These are phyloP conservation scores for Blepharisma japonicum DNA, from an alignment of 73 alveolate genomes.

Conservation along the genomic window DNA sequence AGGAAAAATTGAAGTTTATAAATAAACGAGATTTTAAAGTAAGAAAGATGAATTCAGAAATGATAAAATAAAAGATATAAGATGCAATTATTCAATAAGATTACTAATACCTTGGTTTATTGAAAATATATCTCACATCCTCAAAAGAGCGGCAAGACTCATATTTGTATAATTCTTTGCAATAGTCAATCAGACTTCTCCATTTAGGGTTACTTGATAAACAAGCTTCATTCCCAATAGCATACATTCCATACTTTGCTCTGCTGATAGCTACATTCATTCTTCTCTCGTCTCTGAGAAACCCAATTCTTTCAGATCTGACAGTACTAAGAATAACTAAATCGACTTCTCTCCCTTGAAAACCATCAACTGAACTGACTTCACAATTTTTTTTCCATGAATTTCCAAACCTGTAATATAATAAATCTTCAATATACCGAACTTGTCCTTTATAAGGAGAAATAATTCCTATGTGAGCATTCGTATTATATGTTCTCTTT, in stretches of 20 bases:
- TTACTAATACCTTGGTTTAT: too few species aligned
- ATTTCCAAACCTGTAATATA: slow-evolving; percentile 32
- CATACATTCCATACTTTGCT: slow-evolving; percentile 70
- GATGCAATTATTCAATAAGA: too few species aligned
- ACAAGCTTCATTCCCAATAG: slow-evolving; percentile 68
- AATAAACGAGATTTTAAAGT: too few species aligned
- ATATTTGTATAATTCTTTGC: too few species aligned
- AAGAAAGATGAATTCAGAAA: too few species aligned
- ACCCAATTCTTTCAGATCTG: slow-evolving; percentile 74
- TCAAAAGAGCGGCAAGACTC: too few species aligned
- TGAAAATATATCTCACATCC: background rate
- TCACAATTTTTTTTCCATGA: slow-evolving; percentile 21
- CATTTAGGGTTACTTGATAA: too few species aligned
- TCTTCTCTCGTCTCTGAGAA: slow-evolving; percentile 86
- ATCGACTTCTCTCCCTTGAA: slow-evolving; percentile 91
- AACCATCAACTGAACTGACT: slow-evolving; percentile 88
- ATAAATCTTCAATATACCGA: slow-evolving; percentile 41
- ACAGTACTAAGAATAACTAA: slow-evolving; percentile 82
- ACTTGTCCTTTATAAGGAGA: slow-evolving; percentile 53
- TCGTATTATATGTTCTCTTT: background rate
- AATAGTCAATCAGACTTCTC: too few species aligned
- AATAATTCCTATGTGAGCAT: slow-evolving; percentile 38
- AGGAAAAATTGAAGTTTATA: too few species aligned
- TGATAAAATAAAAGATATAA: too few species aligned
- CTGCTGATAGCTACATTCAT: slow-evolving; percentile 91